phyloP scores from a whole-genome alignment of 1,284 basidiomycete genomes.

The Veloboletus limbatus region DNA sequence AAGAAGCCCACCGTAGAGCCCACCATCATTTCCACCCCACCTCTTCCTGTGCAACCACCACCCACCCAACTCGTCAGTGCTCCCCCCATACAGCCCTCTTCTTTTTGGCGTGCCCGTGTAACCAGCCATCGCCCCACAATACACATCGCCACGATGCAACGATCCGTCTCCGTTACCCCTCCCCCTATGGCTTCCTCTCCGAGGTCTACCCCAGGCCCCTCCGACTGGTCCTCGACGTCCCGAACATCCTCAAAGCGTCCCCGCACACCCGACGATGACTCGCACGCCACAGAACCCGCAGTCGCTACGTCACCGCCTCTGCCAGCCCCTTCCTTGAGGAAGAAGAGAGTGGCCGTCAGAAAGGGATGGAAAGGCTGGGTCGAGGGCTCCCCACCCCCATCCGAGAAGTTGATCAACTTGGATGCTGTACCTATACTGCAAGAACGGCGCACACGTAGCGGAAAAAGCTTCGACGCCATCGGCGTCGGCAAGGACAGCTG shows the following conservation, averaged over 20 bases:
- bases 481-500: slow-evolving; percentile 52
- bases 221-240: slow-evolving; percentile 67
- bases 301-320: slow-evolving; percentile 29
- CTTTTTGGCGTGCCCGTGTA: slow-evolving; percentile 61
- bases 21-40: slow-evolving; percentile 16
- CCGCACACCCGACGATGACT: slow-evolving; percentile 56
- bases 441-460: slow-evolving; percentile 71
- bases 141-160: slow-evolving; percentile 61
- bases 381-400: slow-evolving; percentile 75
- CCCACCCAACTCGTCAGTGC: slow-evolving; percentile 20
- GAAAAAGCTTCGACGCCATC: slow-evolving; percentile 78
- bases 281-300: slow-evolving; percentile 22
- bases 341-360: slow-evolving; percentile 65
- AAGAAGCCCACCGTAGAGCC: slow-evolving; percentile 24
- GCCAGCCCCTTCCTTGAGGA: slow-evolving; percentile 41
- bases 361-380: slow-evolving; percentile 88
- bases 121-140: slow-evolving; percentile 64
- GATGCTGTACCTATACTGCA: slow-evolving; percentile 57
- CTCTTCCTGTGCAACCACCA: slow-evolving; percentile 28
- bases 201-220: slow-evolving; percentile 68
- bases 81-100: slow-evolving; percentile 38
- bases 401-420: slow-evolving; percentile 75
- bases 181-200: slow-evolving; percentile 65
- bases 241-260: slow-evolving; percentile 75
- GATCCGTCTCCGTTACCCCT: slow-evolving; percentile 70